Base-by-base conservation (phyloP, 2,329 filamentous ascomycete genomes). In the Fusarium proliferatum region DNA sequence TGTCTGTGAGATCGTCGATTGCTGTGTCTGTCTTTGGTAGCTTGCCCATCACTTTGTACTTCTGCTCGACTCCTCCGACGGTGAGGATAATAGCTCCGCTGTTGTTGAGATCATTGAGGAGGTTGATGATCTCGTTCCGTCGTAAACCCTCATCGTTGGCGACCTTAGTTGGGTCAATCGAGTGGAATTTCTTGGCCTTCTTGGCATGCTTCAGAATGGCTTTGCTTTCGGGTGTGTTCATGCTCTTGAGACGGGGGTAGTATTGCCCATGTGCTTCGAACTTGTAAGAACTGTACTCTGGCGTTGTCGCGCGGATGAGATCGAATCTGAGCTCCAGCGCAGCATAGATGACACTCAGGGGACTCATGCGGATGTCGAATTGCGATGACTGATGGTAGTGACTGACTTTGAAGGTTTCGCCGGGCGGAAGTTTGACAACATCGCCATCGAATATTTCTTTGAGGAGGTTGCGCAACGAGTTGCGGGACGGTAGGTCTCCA, bases 261-360 rank as follows among this genome's bases (percentile, higher is more conserved):
- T 87, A 85, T 3, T 57, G 74, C 0, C 71, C 49, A 6, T 71
- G 81, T 17, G 81, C 79, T 51, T 83, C 83, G 72, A 86, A 92
- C 38, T 83, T 84, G 78, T 91, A 91, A 3, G 84, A 81, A 12
- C 84, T 86, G 67, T 91, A 92, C 45, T 90, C 87, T 0, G 86
- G 88, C 0, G 86, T 91, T 23, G 85, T 86, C 21, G 86, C 88
- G 28, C 90, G 85, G 36, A 92, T 83, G 0, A 91, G 81, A 1
- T 82, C 82, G 67, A 89, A 90, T 6, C 85, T 86, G 9, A 92
- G 82, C 75, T 92, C 90, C 3, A 92, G 81, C n/a, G 88, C 85
- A 0, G 89, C 88, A 58, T 90, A 89, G 21, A 91, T 85, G 57
- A 88, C 86, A 43, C 81, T 81, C 10, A 91, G 80, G 0, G 86